Percentiles rank a stretch among this genome's conserved stretches.
phyloP scores from a whole-genome alignment of 768 basidiomycete species.

The Pisolithus albus region DNA sequence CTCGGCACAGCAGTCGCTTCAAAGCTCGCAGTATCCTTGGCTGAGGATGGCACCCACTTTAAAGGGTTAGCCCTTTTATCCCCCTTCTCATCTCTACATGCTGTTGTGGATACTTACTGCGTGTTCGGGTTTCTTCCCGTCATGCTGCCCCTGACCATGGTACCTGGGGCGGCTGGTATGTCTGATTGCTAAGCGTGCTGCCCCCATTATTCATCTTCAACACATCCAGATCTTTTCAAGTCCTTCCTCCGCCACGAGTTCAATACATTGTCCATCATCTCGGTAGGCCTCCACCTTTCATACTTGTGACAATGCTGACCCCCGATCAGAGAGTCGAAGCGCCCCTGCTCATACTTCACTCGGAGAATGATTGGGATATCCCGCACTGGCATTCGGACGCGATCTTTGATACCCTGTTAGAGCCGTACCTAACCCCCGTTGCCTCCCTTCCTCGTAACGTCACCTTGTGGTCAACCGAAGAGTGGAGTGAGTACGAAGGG shows the following conservation, averaged over 20 bases:
- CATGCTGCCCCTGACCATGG: constrained; percentile 56
- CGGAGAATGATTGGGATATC: constrained; percentile 70
- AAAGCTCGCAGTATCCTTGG: constrained; percentile 42
- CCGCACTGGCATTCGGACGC: constrained; percentile 59
- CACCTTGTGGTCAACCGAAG: constrained; percentile 27
- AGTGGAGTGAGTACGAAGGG: constrained; percentile 39
- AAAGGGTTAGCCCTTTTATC: constrained; percentile 45
- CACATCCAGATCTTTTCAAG: constrained; percentile 44
- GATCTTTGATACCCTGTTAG: constrained; percentile 63
- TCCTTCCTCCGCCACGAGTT: constrained; percentile 51
- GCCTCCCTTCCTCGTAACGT: constrained; percentile 30
- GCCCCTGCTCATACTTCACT: constrained; percentile 67
- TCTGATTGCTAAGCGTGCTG: constrained; percentile 4
- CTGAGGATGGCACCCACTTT: constrained; percentile 35
- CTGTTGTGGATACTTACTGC: constrained; percentile 60
- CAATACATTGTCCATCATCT: constrained; percentile 54
- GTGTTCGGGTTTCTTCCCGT: constrained; percentile 64
- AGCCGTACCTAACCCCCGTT: constrained; percentile 51
- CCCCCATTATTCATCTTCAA: neutral
- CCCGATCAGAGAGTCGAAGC: constrained; percentile 51
- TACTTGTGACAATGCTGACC: neutral
- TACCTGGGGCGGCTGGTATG: constrained; percentile 61
- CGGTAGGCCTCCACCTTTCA: constrained; percentile 34
- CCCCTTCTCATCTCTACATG: constrained; percentile 54
- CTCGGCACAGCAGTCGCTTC: constrained; percentile 78